phyloP scores from a whole-genome alignment of 805 yeast species.

The Metschnikowia vanudenii region DNA sequence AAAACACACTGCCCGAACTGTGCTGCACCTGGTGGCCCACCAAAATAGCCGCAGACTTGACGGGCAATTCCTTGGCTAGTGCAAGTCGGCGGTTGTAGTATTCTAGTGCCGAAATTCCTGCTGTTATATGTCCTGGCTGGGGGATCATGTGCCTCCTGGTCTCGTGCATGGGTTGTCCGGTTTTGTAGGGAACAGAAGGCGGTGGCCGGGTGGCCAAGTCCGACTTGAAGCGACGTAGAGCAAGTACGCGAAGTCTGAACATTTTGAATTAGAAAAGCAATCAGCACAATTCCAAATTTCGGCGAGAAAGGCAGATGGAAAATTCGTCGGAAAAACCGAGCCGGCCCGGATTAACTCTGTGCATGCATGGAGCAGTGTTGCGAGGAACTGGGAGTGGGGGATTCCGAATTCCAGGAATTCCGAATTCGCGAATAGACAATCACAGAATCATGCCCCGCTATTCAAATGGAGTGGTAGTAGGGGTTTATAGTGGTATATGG shows the following conservation, averaged over 20 bases:
- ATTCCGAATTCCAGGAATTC: no score
- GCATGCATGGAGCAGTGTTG: constrained; percentile 7
- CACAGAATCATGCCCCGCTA: no score
- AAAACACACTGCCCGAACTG: constrained; percentile 88
- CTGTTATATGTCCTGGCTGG: constrained; percentile 76
- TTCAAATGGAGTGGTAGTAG: no score
- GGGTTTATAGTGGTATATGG: no score
- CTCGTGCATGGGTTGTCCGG: constrained; percentile 87
- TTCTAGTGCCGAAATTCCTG: constrained; percentile 82
- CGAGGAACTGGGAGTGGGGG: no score
- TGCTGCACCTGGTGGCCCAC: constrained; percentile 71
- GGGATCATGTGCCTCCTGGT: constrained; percentile 75
- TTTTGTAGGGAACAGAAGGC: constrained; percentile 31
- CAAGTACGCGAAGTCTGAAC: constrained; percentile 2
- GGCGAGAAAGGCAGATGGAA: no score
- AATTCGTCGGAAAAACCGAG: not conserved
- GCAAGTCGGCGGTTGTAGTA: constrained; percentile 67
- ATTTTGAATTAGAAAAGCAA: not conserved
- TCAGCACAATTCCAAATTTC: no score
- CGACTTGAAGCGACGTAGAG: constrained; percentile 9
- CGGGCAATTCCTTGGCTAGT: constrained; percentile 58
- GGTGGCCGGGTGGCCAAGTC: constrained; percentile 26
- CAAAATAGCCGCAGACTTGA: constrained; percentile 66
- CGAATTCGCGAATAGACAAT: no score
- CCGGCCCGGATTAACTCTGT: constrained; percentile 9